Base-by-base conservation (phyloP, 805 yeast species). In the Zygoascus biomembranicola region DNA sequence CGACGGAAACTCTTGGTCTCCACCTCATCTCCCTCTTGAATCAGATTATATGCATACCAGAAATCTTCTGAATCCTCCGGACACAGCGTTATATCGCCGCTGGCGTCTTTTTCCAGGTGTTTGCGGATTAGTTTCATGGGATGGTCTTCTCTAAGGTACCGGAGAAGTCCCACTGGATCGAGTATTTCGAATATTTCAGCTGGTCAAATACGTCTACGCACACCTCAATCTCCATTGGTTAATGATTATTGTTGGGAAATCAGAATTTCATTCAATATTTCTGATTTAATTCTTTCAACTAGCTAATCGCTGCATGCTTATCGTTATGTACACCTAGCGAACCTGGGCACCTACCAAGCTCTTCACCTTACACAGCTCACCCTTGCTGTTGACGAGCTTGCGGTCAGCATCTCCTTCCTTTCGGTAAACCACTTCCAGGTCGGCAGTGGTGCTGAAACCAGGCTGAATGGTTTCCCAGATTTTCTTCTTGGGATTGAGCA, bases 381-480 rank as follows among this genome's bases (percentile, higher is more conserved):
- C 97, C 61, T 76, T 80, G 66, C 78, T 82, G 71, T 87, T 90
- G 52, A 89, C 87, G 69, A 92, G 79, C 69, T 78, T 84, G 57
- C 77, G 74, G 57, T 81, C 82, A 52, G 84, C 82, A 67, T 84
- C 83, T 60, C 95, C 95, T 31, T 77, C 81, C 62, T 77, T 84
- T 65, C 85, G 85, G 77, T 80, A 92, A 57, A 87, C 78, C 44
- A 92, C 96, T 66, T 87, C 87, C 55, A 83, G 77, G 49, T 75
- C 73, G 43, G 81, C 94, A 60, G 76, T 81, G 32, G 98, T 92
- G 54, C 92, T 75, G 77, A 94, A 90, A 56, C 78, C 77, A 51
- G 97, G 98, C 77, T 94, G 99, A 59, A 87, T 76, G 51, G 90
- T 79, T 78, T 94, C 99, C 95, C 96, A 94, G 58, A 90, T 77